These are phyloP conservation scores for Pythium vanterpoolii DNA, from an alignment of 352 stramenopile genomes.

Conservation along the genomic window DNA sequence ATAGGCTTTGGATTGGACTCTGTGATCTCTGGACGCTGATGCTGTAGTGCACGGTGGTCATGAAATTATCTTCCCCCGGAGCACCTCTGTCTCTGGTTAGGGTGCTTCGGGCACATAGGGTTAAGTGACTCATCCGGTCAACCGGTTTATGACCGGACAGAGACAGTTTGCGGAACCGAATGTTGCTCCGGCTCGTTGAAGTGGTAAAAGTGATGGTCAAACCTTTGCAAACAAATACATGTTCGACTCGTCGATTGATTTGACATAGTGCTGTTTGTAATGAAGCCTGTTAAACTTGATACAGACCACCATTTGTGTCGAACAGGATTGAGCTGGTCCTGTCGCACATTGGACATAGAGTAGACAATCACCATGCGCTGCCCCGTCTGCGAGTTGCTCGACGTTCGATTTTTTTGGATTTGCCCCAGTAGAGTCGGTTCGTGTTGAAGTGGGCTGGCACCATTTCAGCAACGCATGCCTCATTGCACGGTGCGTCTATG, in stretches of 20 bases:
- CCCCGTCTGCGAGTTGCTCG: background rate
- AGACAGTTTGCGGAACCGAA: slow-evolving; percentile 8
- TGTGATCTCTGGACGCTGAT: too few relatives aligned
- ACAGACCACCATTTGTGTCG: background rate
- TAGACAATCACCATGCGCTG: background rate
- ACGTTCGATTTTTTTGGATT: slow-evolving; percentile 6
- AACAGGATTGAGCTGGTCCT: slow-evolving; percentile 1
- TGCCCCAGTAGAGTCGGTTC: slow-evolving; percentile 8
- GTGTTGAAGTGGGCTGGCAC: background rate
- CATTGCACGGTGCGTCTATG: background rate
- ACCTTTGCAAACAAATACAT: background rate
- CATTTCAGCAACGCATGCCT: background rate
- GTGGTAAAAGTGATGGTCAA: slow-evolving; percentile 3
- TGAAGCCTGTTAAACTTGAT: background rate
- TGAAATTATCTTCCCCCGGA: too few relatives aligned
- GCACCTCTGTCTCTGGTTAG: too few relatives aligned
- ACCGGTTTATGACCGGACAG: slow-evolving; percentile 8
- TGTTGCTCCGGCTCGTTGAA: slow-evolving; percentile 21
- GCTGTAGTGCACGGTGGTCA: too few relatives aligned
- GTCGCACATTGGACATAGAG: slow-evolving; percentile 4
- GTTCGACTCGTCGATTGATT: background rate
- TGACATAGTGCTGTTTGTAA: background rate
- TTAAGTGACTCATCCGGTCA: background rate
- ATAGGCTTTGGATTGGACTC: too few relatives aligned
- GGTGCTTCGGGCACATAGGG: too few relatives aligned